Percentiles rank a stretch among this genome's conserved stretches.
phyloP scores from a whole-genome alignment of 371 early-diverging fungal genomes.

The Mucor circinelloides region DNA sequence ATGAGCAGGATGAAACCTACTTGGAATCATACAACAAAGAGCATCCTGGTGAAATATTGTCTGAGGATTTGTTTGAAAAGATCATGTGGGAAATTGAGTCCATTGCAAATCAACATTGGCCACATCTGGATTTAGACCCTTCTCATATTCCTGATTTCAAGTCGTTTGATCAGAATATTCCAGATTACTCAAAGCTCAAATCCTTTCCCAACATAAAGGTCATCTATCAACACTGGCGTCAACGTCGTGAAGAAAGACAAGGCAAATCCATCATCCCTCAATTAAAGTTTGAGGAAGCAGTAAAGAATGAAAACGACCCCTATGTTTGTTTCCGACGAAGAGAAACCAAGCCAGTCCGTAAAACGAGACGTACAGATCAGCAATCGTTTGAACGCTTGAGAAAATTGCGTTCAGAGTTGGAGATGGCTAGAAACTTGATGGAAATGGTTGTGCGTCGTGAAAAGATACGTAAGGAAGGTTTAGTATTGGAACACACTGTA shows the following conservation, averaged over 20 bases:
- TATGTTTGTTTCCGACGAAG: slow-evolving; percentile 96
- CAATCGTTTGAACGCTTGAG: slow-evolving; percentile 83
- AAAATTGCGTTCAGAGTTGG: slow-evolving; percentile 81
- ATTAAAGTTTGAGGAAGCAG: slow-evolving; percentile 66
- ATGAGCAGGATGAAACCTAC: slow-evolving; percentile 84
- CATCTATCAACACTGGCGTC: slow-evolving; percentile 41
- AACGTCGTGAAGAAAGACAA: slow-evolving; percentile 37
- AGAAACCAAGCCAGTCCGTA: slow-evolving; percentile 86
- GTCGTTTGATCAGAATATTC: slow-evolving; percentile 15
- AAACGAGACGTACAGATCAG: slow-evolving; percentile 86
- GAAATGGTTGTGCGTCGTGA: slow-evolving; percentile 86
- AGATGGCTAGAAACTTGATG: slow-evolving; percentile 69
- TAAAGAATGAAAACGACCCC: slow-evolving; percentile 82
- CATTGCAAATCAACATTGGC: slow-evolving; percentile 55
- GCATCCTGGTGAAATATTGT: slow-evolving; percentile 36
- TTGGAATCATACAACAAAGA: slow-evolving; percentile 55
- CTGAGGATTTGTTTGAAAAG: slow-evolving; percentile 79
- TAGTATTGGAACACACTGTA: slow-evolving; percentile 68
- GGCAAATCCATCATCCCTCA: slow-evolving; percentile 66
- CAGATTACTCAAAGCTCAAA: slow-evolving; percentile 15
- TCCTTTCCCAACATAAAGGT: not conserved
- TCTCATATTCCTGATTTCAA: slow-evolving; percentile 16
- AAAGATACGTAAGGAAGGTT: slow-evolving; percentile 66
- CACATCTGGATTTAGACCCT: slow-evolving; percentile 57
- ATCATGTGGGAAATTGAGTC: slow-evolving; percentile 81